phyloP scores from a whole-genome alignment of 305 asterid species.

The Rubia tinctorum region DNA sequence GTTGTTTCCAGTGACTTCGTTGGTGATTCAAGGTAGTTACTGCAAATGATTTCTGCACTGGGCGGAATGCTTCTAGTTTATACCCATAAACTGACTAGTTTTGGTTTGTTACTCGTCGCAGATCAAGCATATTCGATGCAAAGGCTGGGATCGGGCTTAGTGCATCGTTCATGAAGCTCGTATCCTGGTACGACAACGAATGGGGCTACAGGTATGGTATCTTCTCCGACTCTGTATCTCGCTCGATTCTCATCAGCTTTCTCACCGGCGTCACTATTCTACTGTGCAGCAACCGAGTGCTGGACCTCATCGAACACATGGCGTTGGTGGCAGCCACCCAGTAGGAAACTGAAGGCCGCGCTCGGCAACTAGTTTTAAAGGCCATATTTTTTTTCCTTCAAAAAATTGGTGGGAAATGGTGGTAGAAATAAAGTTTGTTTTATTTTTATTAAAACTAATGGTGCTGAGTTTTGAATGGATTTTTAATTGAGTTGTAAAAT shows the following conservation, averaged over 20 bases:
- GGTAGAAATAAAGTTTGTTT: no score
- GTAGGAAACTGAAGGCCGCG: slow-evolving; percentile 20
- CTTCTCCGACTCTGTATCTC: neutral
- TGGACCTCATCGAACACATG: slow-evolving; percentile 97
- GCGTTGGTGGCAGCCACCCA: slow-evolving; percentile 81
- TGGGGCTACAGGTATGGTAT: slow-evolving; percentile 97
- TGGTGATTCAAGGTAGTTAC: slow-evolving; percentile 78
- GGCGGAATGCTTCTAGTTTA: no score
- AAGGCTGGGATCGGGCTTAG: slow-evolving; percentile 97
- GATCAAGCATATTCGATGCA: slow-evolving; percentile 98
- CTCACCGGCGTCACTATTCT: neutral
- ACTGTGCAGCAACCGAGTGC: slow-evolving; percentile 75
- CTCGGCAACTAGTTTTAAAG: no score
- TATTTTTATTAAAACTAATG: no score
- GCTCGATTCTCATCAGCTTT: neutral
- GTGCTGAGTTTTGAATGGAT: no score
- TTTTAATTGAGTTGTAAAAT: no score
- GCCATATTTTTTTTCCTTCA: no score
- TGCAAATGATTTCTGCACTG: no score
- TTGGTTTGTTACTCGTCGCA: slow-evolving; percentile 18
- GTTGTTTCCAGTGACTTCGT: slow-evolving; percentile 96
- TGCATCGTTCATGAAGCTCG: slow-evolving; percentile 81
- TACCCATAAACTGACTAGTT: neutral
- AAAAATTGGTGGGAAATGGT: no score
- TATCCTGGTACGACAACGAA: slow-evolving; percentile 96